Base-by-base conservation (phyloP, 208 protist species). In the Blechomonas ayalai region DNA sequence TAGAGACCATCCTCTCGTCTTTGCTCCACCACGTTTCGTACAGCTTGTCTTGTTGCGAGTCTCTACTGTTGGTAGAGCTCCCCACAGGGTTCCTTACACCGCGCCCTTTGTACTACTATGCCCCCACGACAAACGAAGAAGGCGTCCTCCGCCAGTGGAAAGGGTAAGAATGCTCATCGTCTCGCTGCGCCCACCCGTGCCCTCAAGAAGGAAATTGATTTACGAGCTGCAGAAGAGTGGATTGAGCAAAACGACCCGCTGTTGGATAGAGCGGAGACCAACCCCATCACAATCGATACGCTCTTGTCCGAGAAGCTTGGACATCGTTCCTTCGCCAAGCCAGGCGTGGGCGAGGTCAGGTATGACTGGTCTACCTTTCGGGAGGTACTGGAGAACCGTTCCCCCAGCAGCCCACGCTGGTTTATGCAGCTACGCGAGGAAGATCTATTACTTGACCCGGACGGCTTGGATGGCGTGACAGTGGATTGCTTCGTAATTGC, bases 361-460 rank as follows among this genome's bases (percentile, higher is more conserved):
- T 92, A 77, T 41, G 72, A 92, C 57, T 92, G 84, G 81, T 50
- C 42, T 5, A 75, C 59, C 31, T 74, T 92, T 36, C 69, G 67
- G 13, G 41, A 49, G 27, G 72, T 65, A 16, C 55, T 92, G 25
- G 71, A 76, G 42, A 45, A 28, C 24, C 82, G 84, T 36, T 63
- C 31, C 3, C 52, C 54, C 18, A 67, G 8, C 13, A 88, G 77
- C 46, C 84, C 80, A 4, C 80, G 84, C 20, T 92, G 84, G 84
- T 92, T 83, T 32, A 66, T 92, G 40, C 84, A 92, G 61, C 52
- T 92, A 10, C 84, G 84, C 24, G 71, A 92, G 45, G 80, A 92
- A 32, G 77, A 90, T 48, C 72, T 92, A 16, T 59, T 92, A 13
- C 53, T 66, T 6, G 80, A 73, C 20, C 60, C 56, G 9, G 70